Evolutionary conservation across 1,139 yeast species (phyloP).

Genomic region (Wickerhamiella infanticola): DNA sequence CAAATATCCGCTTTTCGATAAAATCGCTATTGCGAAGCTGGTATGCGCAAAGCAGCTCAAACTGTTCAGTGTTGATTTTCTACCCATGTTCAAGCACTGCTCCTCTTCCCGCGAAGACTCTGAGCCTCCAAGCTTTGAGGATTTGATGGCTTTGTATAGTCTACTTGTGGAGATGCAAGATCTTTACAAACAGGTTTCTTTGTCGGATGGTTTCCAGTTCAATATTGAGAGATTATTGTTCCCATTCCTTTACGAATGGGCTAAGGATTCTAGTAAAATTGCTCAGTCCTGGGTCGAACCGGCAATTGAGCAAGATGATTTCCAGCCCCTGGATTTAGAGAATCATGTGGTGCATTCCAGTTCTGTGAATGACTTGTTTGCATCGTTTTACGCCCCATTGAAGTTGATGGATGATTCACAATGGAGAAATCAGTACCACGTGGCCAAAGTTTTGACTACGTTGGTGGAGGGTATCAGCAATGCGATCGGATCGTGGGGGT

Average conservation of each 20-base stretch:
- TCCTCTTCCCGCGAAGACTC: conserved; percentile 24
- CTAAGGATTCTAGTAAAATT: conserved; percentile 36
- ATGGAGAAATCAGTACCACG: conserved; percentile 51
- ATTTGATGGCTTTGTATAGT: conserved; percentile 46
- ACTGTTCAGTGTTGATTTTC: conserved; percentile 49
- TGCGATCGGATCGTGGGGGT: conserved; percentile 41
- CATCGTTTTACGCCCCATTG: conserved; percentile 44
- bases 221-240: conserved; percentile 46
- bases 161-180: conserved; percentile 41
- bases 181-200: conserved; percentile 37
- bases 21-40: conserved; percentile 38
- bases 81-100: conserved; percentile 43
- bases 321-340: conserved; percentile 37
- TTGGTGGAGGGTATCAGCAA: conserved; percentile 48
- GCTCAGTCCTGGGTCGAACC: conserved; percentile 37
- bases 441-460: conserved; percentile 43
- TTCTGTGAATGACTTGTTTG: conserved; percentile 54
- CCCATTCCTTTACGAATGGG: conserved; percentile 43
- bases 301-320: conserved; percentile 41
- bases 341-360: conserved; percentile 30
- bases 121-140: conserved; percentile 38
- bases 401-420: conserved; percentile 37
- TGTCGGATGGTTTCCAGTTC: conserved; percentile 31
- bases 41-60: conserved; percentile 43
- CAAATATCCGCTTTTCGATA: conserved; percentile 45